Evolutionary conservation across 148 eudicot species (phyloP).

Genomic region (Rhododendron molle): DNA sequence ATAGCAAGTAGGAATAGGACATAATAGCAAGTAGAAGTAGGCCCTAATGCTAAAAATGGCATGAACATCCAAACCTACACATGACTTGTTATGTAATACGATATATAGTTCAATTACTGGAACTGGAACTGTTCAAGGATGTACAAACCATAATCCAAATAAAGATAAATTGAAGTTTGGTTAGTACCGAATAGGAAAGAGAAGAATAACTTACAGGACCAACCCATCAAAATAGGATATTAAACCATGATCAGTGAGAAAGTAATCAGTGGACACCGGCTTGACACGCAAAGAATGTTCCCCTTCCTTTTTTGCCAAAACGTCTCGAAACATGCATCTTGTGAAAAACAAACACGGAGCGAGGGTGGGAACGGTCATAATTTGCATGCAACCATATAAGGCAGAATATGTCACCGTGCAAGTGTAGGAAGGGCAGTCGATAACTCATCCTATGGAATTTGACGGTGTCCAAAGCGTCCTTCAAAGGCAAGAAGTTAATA

Average conservation of each 20-base stretch:
- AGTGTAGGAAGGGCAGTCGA: neutral
- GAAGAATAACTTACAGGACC: neutral
- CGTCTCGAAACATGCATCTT: neutral
- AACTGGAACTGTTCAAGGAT: no score
- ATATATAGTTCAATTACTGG: no score
- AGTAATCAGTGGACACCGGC: neutral
- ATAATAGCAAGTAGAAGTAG: no score
- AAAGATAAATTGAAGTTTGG: no score
- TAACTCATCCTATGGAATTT: neutral
- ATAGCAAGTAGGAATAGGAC: no score
- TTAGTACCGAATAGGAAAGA: no score
- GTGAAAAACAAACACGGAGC: neutral
- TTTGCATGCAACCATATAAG: neutral
- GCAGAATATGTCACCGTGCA: neutral
- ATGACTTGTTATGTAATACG: no score
- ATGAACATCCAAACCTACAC: no score
- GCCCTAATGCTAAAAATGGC: no score
- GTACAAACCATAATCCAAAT: no score
- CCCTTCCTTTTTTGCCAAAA: neutral
- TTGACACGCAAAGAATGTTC: neutral
- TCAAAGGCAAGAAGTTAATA: neutral
- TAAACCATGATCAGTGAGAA: neutral
- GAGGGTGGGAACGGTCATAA: neutral
- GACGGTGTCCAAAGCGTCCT: neutral
- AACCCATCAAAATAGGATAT: neutral